These are phyloP conservation scores for Cercophora newfieldiana DNA, from an alignment of 495 filamentous ascomycete species.

Conservation along the genomic window DNA sequence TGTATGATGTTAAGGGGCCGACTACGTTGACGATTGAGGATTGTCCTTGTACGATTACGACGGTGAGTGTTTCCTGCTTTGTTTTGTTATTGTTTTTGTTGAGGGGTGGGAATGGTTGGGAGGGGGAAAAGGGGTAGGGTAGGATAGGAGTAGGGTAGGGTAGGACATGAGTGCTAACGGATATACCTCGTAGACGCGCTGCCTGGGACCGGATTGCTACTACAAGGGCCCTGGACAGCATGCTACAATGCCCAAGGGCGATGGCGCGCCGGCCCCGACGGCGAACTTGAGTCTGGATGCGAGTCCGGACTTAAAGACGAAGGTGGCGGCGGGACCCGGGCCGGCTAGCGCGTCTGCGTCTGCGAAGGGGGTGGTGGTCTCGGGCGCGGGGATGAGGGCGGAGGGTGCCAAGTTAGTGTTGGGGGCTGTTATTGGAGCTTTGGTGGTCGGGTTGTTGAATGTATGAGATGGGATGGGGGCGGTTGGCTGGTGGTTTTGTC, in stretches of 20 bases:
- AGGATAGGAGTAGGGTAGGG: not conserved
- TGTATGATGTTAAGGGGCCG: conserved; percentile 1
- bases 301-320: not conserved
- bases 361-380: not conserved
- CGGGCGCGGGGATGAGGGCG: not conserved
- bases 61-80: conserved; percentile 4
- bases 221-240: not conserved
- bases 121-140: not conserved
- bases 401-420: not conserved
- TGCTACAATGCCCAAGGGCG: not conserved
- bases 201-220: conserved; percentile 8
- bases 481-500: too few relatives aligned
- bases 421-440: not conserved
- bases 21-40: conserved; percentile 9
- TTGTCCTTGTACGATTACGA: conserved; percentile 17
- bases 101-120: not conserved
- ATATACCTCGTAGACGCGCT: conserved; percentile 1
- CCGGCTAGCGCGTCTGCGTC: not conserved
- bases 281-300: not conserved
- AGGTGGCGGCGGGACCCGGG: not conserved
- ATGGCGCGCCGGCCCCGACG: not conserved
- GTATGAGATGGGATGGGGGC: too few relatives aligned
- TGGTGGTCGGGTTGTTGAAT: not conserved
- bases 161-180: not conserved
- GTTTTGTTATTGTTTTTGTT: not conserved